These are phyloP conservation scores for Talaromyces trachyspermus DNA, from an alignment of 495 filamentous ascomycete genomes.

Conservation along the genomic window DNA sequence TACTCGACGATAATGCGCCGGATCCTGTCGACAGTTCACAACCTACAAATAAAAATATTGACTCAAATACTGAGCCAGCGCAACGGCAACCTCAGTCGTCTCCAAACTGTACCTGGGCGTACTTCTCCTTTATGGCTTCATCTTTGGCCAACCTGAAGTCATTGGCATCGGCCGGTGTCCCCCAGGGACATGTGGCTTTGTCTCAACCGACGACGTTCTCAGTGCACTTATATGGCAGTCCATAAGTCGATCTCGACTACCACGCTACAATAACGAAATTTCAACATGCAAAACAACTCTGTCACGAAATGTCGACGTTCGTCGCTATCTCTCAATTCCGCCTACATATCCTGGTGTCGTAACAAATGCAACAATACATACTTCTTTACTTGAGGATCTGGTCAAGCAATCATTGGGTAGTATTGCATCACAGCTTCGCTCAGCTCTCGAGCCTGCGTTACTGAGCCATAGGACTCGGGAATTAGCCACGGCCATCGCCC, in stretches of 20 bases:
- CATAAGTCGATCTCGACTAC: slow-evolving; percentile 34
- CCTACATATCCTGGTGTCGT: slow-evolving; percentile 37
- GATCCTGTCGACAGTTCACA: slow-evolving; percentile 26
- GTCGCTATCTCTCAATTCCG: slow-evolving; percentile 36
- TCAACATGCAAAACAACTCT: slow-evolving; percentile 20
- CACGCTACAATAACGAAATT: slow-evolving; percentile 21
- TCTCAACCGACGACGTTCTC: slow-evolving; percentile 50
- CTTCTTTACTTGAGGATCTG: slow-evolving; percentile 21
- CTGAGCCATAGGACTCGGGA: slow-evolving; percentile 28
- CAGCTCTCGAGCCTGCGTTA: slow-evolving; percentile 30
- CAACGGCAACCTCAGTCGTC: slow-evolving; percentile 1
- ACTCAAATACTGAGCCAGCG: slow-evolving; percentile 3
- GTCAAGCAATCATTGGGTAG: slow-evolving; percentile 26
- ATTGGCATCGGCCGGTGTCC: slow-evolving; percentile 22
- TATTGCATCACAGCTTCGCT: slow-evolving; percentile 38
- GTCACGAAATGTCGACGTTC: slow-evolving; percentile 45
- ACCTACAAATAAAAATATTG: slow-evolving; percentile 18
- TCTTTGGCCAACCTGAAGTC: slow-evolving; percentile 35
- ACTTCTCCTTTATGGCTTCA: slow-evolving; percentile 29
- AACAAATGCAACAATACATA: slow-evolving; percentile 34
- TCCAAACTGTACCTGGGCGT: slow-evolving; percentile 31
- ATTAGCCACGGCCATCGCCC: slow-evolving; percentile 33
- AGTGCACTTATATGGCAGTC: slow-evolving; percentile 48
- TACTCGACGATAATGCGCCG: slow-evolving; percentile 29
- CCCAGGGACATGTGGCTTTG: slow-evolving; percentile 11